Percentiles rank a stretch among this genome's conserved stretches.
Conservation (phyloP, 305 asterid genomes). For the Plantago coronopus region DNA sequence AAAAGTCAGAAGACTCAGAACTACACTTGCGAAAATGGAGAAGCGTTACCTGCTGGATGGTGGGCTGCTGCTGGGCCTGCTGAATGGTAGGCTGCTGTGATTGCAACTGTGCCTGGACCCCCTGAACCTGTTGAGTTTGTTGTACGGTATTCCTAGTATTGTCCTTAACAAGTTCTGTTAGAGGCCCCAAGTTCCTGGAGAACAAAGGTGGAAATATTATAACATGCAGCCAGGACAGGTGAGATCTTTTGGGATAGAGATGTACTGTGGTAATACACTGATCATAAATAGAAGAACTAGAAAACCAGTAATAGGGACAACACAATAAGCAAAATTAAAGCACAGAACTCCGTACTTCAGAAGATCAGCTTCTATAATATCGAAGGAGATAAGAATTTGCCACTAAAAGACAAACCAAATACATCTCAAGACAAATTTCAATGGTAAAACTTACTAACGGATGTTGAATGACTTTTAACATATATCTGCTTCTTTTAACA, state of each 20-base stretch:
- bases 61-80: slow-evolving; percentile 56
- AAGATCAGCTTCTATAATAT: slow-evolving; percentile 4
- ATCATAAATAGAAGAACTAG: neutral
- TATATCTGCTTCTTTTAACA: no score
- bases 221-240: slow-evolving; percentile 13
- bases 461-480: no score
- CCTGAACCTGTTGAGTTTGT: slow-evolving; percentile 60
- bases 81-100: slow-evolving; percentile 60
- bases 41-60: slow-evolving; percentile 61
- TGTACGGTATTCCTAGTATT: slow-evolving; percentile 54
- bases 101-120: slow-evolving; percentile 65
- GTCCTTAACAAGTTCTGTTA: slow-evolving; percentile 80
- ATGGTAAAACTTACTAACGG: no score
- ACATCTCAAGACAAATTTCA: no score
- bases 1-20: neutral
- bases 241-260: neutral
- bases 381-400: slow-evolving; percentile 10
- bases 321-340: slow-evolving; percentile 11
- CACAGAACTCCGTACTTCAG: slow-evolving; percentile 12
- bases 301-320: slow-evolving; percentile 14
- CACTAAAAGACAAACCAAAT: no score
- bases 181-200: slow-evolving; percentile 63
- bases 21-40: slow-evolving; percentile 12
- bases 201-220: slow-evolving; percentile 20
- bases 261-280: neutral